Conservation (phyloP, 306 rosid genomes). For the Sechiopsis laciniata region DNA sequence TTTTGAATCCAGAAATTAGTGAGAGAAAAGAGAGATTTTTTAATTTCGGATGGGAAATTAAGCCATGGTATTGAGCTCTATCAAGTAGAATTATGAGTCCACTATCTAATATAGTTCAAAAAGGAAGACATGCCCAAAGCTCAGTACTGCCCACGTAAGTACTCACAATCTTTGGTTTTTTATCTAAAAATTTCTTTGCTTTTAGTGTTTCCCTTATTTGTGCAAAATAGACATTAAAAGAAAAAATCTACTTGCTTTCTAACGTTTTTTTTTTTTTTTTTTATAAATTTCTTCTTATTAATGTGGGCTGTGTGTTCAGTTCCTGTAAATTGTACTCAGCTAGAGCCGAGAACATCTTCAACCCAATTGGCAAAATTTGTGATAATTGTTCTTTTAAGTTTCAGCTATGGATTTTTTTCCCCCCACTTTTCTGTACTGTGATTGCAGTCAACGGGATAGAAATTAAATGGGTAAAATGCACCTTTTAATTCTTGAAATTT, state of each 20-base stretch:
- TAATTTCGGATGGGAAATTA: too few species aligned
- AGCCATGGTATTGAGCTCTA: too few species aligned
- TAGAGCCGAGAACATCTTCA: conserved; percentile 14
- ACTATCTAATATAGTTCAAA: background rate
- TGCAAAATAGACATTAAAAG: conserved; percentile 39
- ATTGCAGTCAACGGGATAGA: background rate
- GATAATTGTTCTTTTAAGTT: background rate
- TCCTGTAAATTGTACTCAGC: conserved; percentile 16
- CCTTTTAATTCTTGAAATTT: too few species aligned
- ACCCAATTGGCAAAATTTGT: conserved; percentile 11
- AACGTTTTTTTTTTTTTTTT: background rate
- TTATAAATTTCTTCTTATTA: too few species aligned
- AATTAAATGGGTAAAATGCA: too few species aligned
- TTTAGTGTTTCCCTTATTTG: conserved; percentile 30
- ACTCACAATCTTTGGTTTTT: conserved; percentile 26
- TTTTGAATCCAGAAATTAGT: conserved; percentile 8
- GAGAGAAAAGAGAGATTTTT: background rate
- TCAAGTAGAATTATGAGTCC: background rate
- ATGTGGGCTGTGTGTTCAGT: conserved; percentile 29
- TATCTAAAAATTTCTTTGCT: conserved; percentile 24
- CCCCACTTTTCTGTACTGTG: background rate
- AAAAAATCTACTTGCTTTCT: conserved; percentile 14
- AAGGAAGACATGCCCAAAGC: conserved; percentile 40
- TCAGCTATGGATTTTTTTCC: background rate
- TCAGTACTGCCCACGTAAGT: conserved; percentile 15